Base-by-base conservation (phyloP, 192 early-diverging fungal species). In the Funneliformis mosseae region DNA sequence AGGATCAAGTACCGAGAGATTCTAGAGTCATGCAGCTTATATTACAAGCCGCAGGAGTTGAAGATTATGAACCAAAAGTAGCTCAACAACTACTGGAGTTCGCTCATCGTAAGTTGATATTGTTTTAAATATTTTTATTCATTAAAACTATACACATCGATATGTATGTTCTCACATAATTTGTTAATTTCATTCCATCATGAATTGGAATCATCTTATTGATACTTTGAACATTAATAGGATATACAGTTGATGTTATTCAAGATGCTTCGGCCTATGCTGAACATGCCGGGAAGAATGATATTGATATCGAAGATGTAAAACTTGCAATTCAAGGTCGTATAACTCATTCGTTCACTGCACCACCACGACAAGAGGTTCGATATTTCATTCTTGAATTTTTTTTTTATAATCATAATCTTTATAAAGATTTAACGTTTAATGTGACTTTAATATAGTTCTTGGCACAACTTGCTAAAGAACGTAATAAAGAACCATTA, bases 21-120 rank as follows among this genome's bases (percentile, higher is more conserved):
- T 63, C 94, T 33, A 93, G 92, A 88, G 90, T 99, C 41, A 91
- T 98, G 67, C 93, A 93, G 9, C 81, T 99, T 77, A 88, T 98
- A 16, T 81, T 98, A 66, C 92, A 95, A 76, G 92, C 94, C 18
- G 91, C 94, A 43, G 95, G 92, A 2, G 89, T 99, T 11, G 89
- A 93, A 50, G 95, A 98, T 80, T 96, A 93, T 83, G 96, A 97
- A 76, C 95, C 95, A 8, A 91, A 93, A 83, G 96, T 97, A 28
- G 92, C 97, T 28, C 94, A 95, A 71, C 96, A 96, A 80, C 82
- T 98, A 62, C 88, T 98, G 18, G 97, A 99, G 86, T 97, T 98
- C 85, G 91, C 94, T 60, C 94, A 98, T 86, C 85, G 95, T 95
- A 55, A 55, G 50, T 55, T 21, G 0, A 6, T 14, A 21, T n/a